These are phyloP conservation scores for Lentinula lateritia DNA, from an alignment of 768 basidiomycete species.

Conservation along the genomic window DNA sequence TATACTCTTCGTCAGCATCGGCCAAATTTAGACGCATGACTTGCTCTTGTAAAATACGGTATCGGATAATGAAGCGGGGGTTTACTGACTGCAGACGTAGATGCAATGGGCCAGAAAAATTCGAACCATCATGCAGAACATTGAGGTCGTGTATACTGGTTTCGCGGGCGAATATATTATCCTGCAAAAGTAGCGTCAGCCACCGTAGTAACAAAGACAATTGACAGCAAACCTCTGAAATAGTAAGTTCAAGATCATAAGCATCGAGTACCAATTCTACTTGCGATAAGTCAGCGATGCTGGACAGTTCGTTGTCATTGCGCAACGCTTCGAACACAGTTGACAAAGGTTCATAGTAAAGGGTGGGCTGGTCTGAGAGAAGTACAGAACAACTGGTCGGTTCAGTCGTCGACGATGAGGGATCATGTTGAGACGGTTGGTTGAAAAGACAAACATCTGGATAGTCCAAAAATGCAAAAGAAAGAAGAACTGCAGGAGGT, in stretches of 20 bases:
- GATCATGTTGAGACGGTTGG: slow-evolving; percentile 29
- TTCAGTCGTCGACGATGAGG: slow-evolving; percentile 13
- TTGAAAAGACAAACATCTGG: slow-evolving; percentile 52
- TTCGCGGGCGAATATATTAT: slow-evolving; percentile 65
- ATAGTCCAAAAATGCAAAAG: slow-evolving; percentile 31
- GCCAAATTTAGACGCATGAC: slow-evolving; percentile 25
- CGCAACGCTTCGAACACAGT: slow-evolving; percentile 69
- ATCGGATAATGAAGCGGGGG: slow-evolving; percentile 65
- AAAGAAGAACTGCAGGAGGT: slow-evolving; percentile 62
- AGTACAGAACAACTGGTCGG: slow-evolving; percentile 33
- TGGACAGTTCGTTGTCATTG: slow-evolving; percentile 47
- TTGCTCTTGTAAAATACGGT: slow-evolving; percentile 57
- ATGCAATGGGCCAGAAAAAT: slow-evolving; percentile 57
- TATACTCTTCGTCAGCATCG: slow-evolving; percentile 4
- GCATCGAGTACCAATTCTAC: slow-evolving; percentile 67
- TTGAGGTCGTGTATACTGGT: slow-evolving; percentile 69
- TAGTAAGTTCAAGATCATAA: slow-evolving; percentile 56
- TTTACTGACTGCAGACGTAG: slow-evolving; percentile 40
- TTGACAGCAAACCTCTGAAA: slow-evolving; percentile 52
- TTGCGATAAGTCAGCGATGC: slow-evolving; percentile 41
- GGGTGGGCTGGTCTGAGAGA: slow-evolving; percentile 56
- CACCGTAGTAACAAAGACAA: not conserved
- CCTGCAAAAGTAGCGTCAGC: slow-evolving; percentile 31
- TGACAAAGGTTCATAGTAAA: slow-evolving; percentile 74
- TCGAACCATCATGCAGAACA: slow-evolving; percentile 61